Conservation (phyloP, 108 stramenopile genomes). For the Pseudonitzschia delicatissima region DNA sequence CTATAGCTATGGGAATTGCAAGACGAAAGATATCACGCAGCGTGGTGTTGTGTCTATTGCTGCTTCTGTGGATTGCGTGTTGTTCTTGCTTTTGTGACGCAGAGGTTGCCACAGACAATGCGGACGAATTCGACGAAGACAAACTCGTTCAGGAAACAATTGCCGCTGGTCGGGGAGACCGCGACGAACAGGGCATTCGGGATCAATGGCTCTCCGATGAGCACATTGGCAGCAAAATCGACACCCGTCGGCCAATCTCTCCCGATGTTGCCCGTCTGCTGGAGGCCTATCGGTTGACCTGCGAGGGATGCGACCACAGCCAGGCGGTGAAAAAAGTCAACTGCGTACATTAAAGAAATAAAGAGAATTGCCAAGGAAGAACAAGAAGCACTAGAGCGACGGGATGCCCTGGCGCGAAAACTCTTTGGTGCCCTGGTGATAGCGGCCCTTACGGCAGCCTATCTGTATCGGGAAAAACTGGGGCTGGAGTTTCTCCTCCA, state of each 20-base stretch:
- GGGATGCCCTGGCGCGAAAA: not conserved
- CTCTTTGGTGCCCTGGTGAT: not conserved
- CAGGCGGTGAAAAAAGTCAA: slow-evolving; percentile 9
- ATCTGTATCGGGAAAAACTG: not conserved
- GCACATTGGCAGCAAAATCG: slow-evolving; percentile 3
- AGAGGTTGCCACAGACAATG: too few species aligned
- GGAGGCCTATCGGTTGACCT: slow-evolving; percentile 4
- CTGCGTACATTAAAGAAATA: not conserved
- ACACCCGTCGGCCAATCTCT: slow-evolving; percentile 3
- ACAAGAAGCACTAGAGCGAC: not conserved
- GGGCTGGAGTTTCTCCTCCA: not conserved
- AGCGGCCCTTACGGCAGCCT: not conserved
- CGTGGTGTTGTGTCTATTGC: too few species aligned
- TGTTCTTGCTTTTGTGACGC: too few species aligned
- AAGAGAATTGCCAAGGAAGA: not conserved
- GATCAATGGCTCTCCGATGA: slow-evolving; percentile 19
- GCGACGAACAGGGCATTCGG: slow-evolving; percentile 17
- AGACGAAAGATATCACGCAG: too few species aligned
- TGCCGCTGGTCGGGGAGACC: slow-evolving; percentile 5
- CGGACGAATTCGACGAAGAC: slow-evolving; percentile 18
- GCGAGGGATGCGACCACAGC: slow-evolving; percentile 11
- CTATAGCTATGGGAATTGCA: too few species aligned
- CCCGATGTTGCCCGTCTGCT: not conserved
- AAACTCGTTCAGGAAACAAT: slow-evolving; percentile 16
- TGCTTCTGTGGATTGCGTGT: too few species aligned